Evolutionary conservation across 164 flowering plant genomes (phyloP).

Genomic region (Amborella trichopoda): DNA sequence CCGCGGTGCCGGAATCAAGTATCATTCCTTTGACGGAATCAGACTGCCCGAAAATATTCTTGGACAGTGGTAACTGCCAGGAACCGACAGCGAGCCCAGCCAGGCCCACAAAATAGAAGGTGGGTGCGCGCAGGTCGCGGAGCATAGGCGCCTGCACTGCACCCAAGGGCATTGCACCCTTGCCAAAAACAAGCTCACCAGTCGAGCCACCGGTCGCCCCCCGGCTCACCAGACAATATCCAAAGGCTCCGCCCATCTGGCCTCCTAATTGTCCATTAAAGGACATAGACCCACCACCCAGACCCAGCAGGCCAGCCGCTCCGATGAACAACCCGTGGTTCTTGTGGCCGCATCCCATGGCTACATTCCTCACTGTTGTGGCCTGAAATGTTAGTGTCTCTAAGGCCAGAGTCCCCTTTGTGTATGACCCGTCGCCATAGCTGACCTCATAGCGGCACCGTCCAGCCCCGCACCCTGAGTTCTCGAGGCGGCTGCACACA

Average conservation of each 20-base stretch:
- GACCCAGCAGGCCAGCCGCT: conserved; percentile 81
- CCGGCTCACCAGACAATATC: conserved; percentile 73
- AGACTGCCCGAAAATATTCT: conserved; percentile 27
- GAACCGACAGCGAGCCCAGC: conserved; percentile 83
- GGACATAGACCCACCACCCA: conserved; percentile 82
- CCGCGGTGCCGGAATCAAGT: conserved; percentile 94
- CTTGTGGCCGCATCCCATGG: conserved; percentile 85
- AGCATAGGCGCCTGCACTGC: conserved; percentile 70
- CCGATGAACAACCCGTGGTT: conserved; percentile 85
- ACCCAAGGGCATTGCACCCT: conserved; percentile 31
- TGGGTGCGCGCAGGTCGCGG: conserved; percentile 56
- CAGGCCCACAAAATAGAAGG: conserved; percentile 70
- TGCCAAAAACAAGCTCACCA: conserved; percentile 66
- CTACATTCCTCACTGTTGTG: conserved; percentile 44
- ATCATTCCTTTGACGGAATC: conserved; percentile 69
- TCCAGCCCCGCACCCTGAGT: conserved; percentile 39
- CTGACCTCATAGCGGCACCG: conserved; percentile 69
- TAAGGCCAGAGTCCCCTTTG: conserved; percentile 44
- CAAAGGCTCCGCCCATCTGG: conserved; percentile 64
- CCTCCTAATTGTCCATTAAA: conserved; percentile 74
- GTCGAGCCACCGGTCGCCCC: conserved; percentile 37
- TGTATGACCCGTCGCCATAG: conserved; percentile 65
- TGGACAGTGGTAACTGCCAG: conserved; percentile 33
- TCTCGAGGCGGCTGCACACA: conserved; percentile 35
- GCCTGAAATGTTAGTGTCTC: conserved; percentile 40